Evolutionary conservation across 768 basidiomycete species (phyloP), one percentile per base, ranked within the genome.

Genomic region (Tricholoma sp.): DNA sequence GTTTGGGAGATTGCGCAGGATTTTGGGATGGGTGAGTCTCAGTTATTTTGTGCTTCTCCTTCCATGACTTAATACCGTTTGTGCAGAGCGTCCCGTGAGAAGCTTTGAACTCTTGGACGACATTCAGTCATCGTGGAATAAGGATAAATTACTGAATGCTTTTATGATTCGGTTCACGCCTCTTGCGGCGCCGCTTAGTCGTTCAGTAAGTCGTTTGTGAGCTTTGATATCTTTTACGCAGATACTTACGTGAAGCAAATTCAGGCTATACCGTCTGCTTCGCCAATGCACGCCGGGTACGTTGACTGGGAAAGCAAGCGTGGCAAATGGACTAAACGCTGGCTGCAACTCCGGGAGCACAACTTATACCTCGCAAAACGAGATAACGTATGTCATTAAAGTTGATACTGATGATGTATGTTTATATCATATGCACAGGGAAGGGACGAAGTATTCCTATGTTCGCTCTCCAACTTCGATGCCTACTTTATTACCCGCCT

Each of bases 321-420:
- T 58, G 94, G 94, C 34, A 97, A 97, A 71, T 99, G 96, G 97
- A 87, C 78, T 56, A 98, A 98, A 72, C 83, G 93, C 32, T 95
- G 87, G 84, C 76, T 99, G 67, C 84, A 87, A 64, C 80, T 97
- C 22, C 80, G 91, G 50, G 93, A 95, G 65, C 91, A 95, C 61
- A 82, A 83, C 58, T 67, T 98, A 54, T 96, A 86, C 81, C 68
- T 96, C 35, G 88, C 91, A 29, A 98, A 98, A 72, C 87, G 90
- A 16, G 93, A 97, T 55, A 88, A 83, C 67, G 94, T 94, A 62
- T 61, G 82, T 74, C 34, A 24, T 55, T 4, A 37, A 50, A 14
- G 27, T 50, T 58, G 27, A 16, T 35, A 32, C 22, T 54, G 45
- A 32, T 27, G 24, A 34, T 16, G 14, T 19, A 45, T 55, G 56